Conservation (phyloP, 768 basidiomycete genomes). For the Inosperma sp. region DNA sequence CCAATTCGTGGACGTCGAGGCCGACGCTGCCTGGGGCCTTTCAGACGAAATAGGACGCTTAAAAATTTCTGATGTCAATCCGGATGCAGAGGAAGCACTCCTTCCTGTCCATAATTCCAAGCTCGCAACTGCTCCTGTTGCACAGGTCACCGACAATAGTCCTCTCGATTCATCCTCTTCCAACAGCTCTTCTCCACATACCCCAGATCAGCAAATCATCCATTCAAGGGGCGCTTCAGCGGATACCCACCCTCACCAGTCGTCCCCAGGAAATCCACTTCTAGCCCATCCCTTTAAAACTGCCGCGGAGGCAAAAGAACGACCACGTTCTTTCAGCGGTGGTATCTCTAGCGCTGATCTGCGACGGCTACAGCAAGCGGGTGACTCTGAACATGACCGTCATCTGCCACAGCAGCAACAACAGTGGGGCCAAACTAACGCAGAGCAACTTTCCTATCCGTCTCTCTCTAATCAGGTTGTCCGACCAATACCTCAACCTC, state of each 20-base stretch:
- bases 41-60: conserved; percentile 70
- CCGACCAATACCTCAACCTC: conserved; percentile 48
- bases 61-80: conserved; percentile 54
- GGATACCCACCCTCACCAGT: conserved; percentile 65
- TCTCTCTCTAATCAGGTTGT: conserved; percentile 57
- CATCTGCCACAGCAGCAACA: conserved; percentile 40
- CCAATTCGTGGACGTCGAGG: conserved; percentile 56
- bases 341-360: conserved; percentile 70
- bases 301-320: conserved; percentile 60
- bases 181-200: conserved; percentile 66
- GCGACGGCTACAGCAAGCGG: conserved; percentile 68
- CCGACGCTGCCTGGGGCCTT: conserved; percentile 61
- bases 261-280: conserved; percentile 53
- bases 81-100: conserved; percentile 53
- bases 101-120: conserved; percentile 68
- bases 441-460: conserved; percentile 57
- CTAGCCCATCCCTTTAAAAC: conserved; percentile 53
- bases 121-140: conserved; percentile 44
- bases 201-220: conserved; percentile 64
- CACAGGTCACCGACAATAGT: conserved; percentile 60
- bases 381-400: conserved; percentile 36
- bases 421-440: conserved; percentile 48
- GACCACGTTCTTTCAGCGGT: conserved; percentile 79
- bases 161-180: conserved; percentile 74
- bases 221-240: conserved; percentile 84